Base-by-base conservation (phyloP, 768 basidiomycete genomes). In the Lactarius deliciosus region DNA sequence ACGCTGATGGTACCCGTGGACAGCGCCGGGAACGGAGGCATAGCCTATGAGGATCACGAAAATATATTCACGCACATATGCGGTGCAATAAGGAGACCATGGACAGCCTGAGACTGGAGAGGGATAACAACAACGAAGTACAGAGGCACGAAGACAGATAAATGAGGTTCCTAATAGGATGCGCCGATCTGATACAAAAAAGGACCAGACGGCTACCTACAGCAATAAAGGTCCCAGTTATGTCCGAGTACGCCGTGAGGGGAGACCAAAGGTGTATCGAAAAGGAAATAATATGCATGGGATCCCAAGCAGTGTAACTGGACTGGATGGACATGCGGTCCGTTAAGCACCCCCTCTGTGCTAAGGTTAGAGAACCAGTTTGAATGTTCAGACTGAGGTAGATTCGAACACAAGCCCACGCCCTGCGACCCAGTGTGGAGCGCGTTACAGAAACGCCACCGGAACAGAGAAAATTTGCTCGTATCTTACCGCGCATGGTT, bases 361-460 rank as follows among this genome's bases (percentile, higher is more conserved):
- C 30, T 2, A 9, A 16, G 30, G 16, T 30, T 56, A 56, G 28
- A 56, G 30, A 66, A 66, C 61, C 30, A 50, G 61, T 66, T 66
- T 61, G 61, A 66, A 63, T n/a, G 61, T 8, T 47, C 38, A 8
- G 22, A 22, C n/a, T 6, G 40, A 15, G 34, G 22, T 30, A n/a
- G 6, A 22, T 25, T 61, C n/a, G 36, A 53, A 40, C 40, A 53
- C 18, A 18, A 40, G 25, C 30, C 22, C 32, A 32, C 43, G 34
- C 36, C 43, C 10, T 56, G 41, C 60, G 45, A 38, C 45, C 28
- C 20, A 40, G 16, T 50, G 54, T 38, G 47, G 36, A 40, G 45
- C 34, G 45, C n/a, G 55, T 43, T 28, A 30, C 22, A n/a, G 50
- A 60, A 50, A 38, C 65, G 60, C 60, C 45, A 43, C 40, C 32